Evolutionary conservation across 495 filamentous ascomycete genomes (phyloP), one percentile per base, ranked within the genome.

Genomic region (Clavariopsis aquatica): DNA sequence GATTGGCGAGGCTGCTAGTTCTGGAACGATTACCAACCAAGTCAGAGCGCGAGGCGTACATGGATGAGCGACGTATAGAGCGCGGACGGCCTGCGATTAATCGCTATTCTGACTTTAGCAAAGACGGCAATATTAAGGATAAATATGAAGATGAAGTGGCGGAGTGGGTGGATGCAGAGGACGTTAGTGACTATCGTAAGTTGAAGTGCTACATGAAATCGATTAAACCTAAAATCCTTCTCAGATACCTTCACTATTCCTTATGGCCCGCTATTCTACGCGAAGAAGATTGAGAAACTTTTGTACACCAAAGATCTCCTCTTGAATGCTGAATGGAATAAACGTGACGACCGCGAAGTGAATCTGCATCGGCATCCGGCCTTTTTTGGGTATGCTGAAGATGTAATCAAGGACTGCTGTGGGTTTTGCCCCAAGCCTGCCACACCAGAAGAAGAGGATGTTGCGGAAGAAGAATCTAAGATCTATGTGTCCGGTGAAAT

Each of bases 241-340:
- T 43, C 13, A 63, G 60, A 60, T 52, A 68, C 53, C 20, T 66
- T 65, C 71, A 87, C 83, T 29, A 82, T 93, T 52, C 90, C 90
- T 0, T 94, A 94, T 56, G 90, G 90, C 9, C 71, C 72, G 3
- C 86, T 79, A 58, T 90, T 86, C 70, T 78, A 88, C 57, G 87
- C 89, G 8, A 83, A 82, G 55, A 89, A 83, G 70, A 91, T 92
- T 55, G 89, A 92, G 71, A 90, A 87, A 66, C 77, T 92, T 0
- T 81, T 91, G 31, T 92, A 90, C 73, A 89, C 87, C 2, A 87
- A 87, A 62, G 90, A 94, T 70, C 72, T 92, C 13, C 78, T 93
- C n/a, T 81, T 94, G 10, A 94, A 94, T 65, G 89, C 89, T 0
- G 88, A 94, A 70, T 94, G 90, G 90, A 94, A 93, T 65, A 83